Evolutionary conservation across 805 yeast genomes (phyloP), one percentile per base, ranked within the genome.

Genomic region (Candida arabinofermentans): DNA sequence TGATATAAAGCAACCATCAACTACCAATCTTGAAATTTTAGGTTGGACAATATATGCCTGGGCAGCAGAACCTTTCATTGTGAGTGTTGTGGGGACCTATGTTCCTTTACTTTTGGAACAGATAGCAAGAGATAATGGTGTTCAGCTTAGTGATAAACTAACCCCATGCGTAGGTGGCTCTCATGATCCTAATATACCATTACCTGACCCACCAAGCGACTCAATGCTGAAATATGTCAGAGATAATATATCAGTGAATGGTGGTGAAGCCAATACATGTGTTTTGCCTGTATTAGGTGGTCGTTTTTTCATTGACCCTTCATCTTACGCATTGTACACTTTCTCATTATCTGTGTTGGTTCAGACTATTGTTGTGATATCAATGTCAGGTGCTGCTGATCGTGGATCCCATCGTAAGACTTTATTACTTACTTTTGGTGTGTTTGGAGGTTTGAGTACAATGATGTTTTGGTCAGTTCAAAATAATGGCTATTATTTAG

Each of bases 11-110:
- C 54, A 50, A 31, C 52, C 55, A 10, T 27, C 24, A 3, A 69
- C 77, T 0, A 61, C 72, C 5, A 53, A 59, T 23, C 53, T 61
- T 27, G 80, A 76, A 48, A 67, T 81, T 2, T 50, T 69, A 27
- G 91, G 90, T 4, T 77, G 90, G 90, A 79, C 79, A 55, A 65
- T 81, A 6, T 81, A 79, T 49, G 69, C 82, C 2, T 81, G 85
- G 74, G 89, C 90, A 1, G 77, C 86, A 17, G 95, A 85, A 58
- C 93, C 93, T 0, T 86, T 84, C 55, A 73, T 83, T 4, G 93
- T 85, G 7, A 79, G 86, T 30, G 89, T 84, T 2, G 83, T 86
- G 5, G 83, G 90, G 0, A 83, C 91, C 0, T 86, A 83, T 57
- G 82, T 85, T 5, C 93, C 93, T 0, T 61, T 86, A 14, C 59